phyloP scores from a whole-genome alignment of 208 protist species.

The Leishmania guyanensis region DNA sequence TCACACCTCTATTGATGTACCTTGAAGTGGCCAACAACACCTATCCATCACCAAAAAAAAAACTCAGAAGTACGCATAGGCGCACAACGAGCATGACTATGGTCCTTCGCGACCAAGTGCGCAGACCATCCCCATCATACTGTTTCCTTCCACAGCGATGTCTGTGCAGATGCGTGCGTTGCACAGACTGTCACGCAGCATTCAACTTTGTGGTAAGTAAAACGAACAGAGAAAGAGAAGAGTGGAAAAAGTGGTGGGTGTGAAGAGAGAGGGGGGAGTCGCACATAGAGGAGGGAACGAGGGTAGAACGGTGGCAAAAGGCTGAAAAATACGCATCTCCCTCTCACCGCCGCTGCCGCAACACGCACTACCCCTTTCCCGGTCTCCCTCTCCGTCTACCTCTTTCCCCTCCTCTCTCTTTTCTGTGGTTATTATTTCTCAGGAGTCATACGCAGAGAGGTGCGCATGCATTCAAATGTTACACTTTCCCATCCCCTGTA shows the following conservation, averaged over 20 bases:
- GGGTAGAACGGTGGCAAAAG: neutral
- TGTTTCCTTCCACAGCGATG: neutral
- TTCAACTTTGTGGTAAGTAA: neutral
- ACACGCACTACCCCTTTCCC: neutral
- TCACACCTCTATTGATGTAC: neutral
- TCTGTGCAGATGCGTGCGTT: neutral
- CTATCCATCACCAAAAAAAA: neutral
- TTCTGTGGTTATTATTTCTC: neutral
- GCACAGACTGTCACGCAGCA: neutral
- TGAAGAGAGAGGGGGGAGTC: neutral
- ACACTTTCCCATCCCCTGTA: neutral
- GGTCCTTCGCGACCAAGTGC: neutral
- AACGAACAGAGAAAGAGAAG: neutral
- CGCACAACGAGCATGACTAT: neutral
- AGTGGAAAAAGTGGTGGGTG: neutral
- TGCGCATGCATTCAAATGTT: neutral
- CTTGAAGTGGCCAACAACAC: neutral
- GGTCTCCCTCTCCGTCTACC: neutral
- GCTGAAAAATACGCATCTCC: neutral
- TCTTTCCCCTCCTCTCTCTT: neutral
- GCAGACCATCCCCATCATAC: neutral
- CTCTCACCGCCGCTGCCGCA: neutral
- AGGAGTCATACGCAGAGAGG: neutral
- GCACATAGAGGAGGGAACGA: neutral
- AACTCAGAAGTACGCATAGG: no score